Base-by-base conservation (phyloP, 306 rosid species). In the Prunus davidiana region DNA sequence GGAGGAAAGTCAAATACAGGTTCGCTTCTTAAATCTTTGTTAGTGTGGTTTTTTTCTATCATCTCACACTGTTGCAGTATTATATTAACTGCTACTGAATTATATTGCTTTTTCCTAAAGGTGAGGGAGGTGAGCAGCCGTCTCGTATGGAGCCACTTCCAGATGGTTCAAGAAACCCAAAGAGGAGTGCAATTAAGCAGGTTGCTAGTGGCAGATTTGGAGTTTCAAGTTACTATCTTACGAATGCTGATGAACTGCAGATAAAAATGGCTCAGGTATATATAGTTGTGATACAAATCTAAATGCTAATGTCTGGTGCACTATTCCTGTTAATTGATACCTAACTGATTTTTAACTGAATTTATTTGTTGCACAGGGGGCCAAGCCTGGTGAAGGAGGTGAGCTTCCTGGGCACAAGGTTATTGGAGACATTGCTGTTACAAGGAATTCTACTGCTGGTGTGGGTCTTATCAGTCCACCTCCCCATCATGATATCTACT, bases 371-470 rank as follows among this genome's bases (percentile, higher is more conserved):
- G 32, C 30, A 67, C 76, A 96, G 99, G 99, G 99, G 49, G 99
- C 99, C 80, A 96, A 96, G 84, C 99, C 99, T 58, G 99, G 99
- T 56, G 99, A 96, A 80, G 99, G 99, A 64, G 99, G 99, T 69
- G 99, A 96, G 83, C 99, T 96, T 83, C 99, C 99, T 55, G 99
- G 99, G 24, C 99, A 96, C 86, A 96, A 96, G 87, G 99, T 96
- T 73, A 73, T 88, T 22, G 98, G 99, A 77, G 99, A 96, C 80
- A 96, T 96, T 75, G 99, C 99, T 27, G 66, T 85, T 50, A 96
- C 99, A 45, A 91, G 99, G 88, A 92, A 93, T 76, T 96, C 99
- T 73, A 96, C 99, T 45, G 90, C 99, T 8, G 99, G 99, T 72
- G 99, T 96, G 69, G 99, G 99, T 69, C 99, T 96, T 72, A 96